phyloP scores from a whole-genome alignment of 2,329 filamentous ascomycete genomes.

The Diplodia sapinea region DNA sequence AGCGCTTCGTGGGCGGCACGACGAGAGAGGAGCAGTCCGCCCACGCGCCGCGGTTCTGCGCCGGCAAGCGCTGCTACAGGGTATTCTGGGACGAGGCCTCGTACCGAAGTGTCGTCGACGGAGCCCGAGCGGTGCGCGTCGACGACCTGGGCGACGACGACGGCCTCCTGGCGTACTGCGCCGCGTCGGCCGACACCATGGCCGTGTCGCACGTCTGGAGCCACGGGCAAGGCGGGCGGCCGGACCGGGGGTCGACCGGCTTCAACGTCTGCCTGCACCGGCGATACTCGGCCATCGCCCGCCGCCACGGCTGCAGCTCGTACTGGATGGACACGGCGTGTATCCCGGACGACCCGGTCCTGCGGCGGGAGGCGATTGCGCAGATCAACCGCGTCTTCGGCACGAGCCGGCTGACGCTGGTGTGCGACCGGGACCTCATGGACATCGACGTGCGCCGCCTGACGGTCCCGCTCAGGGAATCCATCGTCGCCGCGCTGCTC shows the following conservation, averaged over 20 bases:
- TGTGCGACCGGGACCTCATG: neutral
- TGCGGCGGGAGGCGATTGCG: neutral
- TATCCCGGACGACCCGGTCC: neutral
- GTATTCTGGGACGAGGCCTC: neutral
- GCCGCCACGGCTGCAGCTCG: neutral
- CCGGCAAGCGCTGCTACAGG: neutral
- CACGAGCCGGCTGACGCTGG: neutral
- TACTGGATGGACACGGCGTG: neutral
- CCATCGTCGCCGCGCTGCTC: neutral
- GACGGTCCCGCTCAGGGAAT: no score
- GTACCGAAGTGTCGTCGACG: neutral
- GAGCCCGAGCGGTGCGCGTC: no score
- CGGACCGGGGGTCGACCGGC: neutral
- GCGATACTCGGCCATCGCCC: neutral
- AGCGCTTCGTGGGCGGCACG: neutral
- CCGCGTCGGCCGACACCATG: neutral
- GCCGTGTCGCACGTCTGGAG: slow-evolving; percentile 1
- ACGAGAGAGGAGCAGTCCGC: neutral
- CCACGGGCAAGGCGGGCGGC: neutral
- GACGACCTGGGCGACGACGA: no score
- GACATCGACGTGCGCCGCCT: neutral
- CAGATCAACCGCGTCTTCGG: neutral
- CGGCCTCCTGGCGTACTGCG: neutral
- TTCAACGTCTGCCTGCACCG: neutral
- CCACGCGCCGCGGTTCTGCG: no score